These are phyloP conservation scores for Plantago elongata DNA, from an alignment of 257 asterid genomes.

Conservation along the genomic window DNA sequence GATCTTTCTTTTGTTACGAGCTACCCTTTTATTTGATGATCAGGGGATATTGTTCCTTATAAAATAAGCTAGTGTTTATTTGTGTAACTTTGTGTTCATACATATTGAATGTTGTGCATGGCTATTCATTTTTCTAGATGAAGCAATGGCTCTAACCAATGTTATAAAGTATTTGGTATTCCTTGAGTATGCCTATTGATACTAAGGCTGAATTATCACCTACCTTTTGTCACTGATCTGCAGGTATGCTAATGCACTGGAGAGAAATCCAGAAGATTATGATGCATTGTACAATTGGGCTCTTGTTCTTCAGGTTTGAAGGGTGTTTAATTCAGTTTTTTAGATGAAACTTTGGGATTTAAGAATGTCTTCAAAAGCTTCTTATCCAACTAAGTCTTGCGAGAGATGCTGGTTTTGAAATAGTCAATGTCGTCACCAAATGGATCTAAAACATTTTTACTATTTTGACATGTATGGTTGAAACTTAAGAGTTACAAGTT, in stretches of 20 bases:
- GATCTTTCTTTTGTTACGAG: too few relatives aligned
- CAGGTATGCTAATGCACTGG: slow-evolving; percentile 92
- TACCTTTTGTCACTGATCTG: slow-evolving; percentile 24
- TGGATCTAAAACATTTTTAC: too few relatives aligned
- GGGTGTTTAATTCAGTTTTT: slow-evolving; percentile 21
- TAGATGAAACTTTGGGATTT: slow-evolving; percentile 1
- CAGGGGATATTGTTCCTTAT: too few relatives aligned
- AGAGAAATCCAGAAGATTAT: slow-evolving; percentile 88
- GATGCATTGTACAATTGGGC: slow-evolving; percentile 99
- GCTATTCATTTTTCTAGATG: slow-evolving; percentile 7
- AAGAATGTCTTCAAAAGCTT: too few relatives aligned
- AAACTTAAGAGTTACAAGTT: too few relatives aligned
- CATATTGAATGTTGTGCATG: background rate
- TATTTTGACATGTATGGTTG: too few relatives aligned
- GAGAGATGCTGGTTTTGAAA: too few relatives aligned
- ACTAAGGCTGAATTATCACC: slow-evolving; percentile 16
- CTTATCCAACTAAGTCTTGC: too few relatives aligned
- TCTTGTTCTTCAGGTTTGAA: slow-evolving; percentile 87
- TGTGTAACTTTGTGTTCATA: slow-evolving; percentile 8
- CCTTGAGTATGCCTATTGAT: slow-evolving; percentile 12
- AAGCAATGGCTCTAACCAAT: slow-evolving; percentile 12
- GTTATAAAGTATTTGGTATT: slow-evolving; percentile 12
- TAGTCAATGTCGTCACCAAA: too few relatives aligned
- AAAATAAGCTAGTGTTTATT: too few relatives aligned
- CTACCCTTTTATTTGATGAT: too few relatives aligned